A percentile compares a stretch with the other conserved stretches of the same genome.
These are phyloP conservation scores for Yarrowia keelungensis DNA, from an alignment of 805 yeast species.

Conservation along the genomic window DNA sequence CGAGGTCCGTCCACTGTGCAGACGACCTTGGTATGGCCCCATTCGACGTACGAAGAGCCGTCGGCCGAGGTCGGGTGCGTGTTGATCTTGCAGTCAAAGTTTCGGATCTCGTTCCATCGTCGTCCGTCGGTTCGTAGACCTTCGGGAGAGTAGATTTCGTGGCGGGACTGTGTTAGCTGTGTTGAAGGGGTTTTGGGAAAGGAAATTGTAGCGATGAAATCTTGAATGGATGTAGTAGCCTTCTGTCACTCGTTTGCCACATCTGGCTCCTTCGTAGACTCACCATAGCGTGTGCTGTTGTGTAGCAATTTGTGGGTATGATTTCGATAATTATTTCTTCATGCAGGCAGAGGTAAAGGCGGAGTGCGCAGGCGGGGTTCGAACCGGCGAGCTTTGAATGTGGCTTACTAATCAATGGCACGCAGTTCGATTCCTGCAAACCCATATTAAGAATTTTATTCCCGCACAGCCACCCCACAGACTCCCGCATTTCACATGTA, in stretches of 20 bases:
- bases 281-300: constrained; percentile 15
- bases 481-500: background rate
- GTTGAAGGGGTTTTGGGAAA: background rate
- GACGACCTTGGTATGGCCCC: constrained; percentile 87
- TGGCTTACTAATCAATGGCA: no score
- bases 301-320: background rate
- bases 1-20: constrained; percentile 89
- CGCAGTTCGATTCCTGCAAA: no score
- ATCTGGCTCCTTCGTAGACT: background rate
- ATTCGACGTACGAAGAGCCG: constrained; percentile 91
- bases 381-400: background rate
- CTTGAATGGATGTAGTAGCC: no score
- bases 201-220: background rate
- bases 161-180: constrained; percentile 42
- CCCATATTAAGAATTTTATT: background rate
- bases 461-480: background rate
- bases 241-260: background rate
- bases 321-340: constrained; percentile 34
- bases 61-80: constrained; percentile 85
- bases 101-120: constrained; percentile 90
- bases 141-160: constrained; percentile 91
- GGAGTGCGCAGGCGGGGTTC: background rate
- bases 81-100: constrained; percentile 78
- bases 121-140: constrained; percentile 91
- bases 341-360: constrained; percentile 27